Base-by-base conservation (phyloP, 2,329 filamentous ascomycete species). In the Penicillium expansum region DNA sequence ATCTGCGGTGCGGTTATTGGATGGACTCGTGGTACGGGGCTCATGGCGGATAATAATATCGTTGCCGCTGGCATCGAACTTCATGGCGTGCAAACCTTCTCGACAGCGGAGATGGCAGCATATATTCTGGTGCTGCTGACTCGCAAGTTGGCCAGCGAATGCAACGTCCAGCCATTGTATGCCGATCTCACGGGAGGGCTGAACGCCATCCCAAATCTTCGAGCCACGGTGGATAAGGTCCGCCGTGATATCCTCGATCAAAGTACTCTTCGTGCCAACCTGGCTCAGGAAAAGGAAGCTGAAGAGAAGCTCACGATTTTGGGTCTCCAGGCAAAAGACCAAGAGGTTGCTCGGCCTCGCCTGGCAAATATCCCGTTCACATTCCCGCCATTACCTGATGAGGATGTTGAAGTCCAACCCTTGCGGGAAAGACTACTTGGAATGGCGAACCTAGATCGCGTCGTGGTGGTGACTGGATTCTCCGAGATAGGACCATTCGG, bases 381-480 rank as follows among this genome's bases (percentile, higher is more conserved):
- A 13, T 24, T 20, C 20, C 38, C 38, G 18, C 18, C n/a, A 24
- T 24, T 41, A 24, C 38, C 38, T 41, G 38, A 41, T 20, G 38
- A 41, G 18, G 20, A 20, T 14, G 10, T 41, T 41, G 33, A 37
- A 37, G 33, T 37, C 33, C 33, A 37, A 37, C 16, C 33, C 33
- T 37, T 37, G 33, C 33, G 33, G 33, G 33, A 37, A 37, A 37
- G 7, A n/a, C 33, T 37, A 37, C 33, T 37, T 37, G 33, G 33
- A 37, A 97, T 97, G 93, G 93, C 97, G 45, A 92, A 97, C 69
- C 86, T 97, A 32, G 93, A 97, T 69, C 96, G 93, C 81, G 92
- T 97, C 5, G 91, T 97, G n/a, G 93, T 97, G 38, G 89, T 97
- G 57, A 96, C 93, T 57, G 93, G 93, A 72, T 97, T 97, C 71